Base-by-base conservation (phyloP, 2,329 filamentous ascomycete species). In the Hirsutella minnesotensis region DNA sequence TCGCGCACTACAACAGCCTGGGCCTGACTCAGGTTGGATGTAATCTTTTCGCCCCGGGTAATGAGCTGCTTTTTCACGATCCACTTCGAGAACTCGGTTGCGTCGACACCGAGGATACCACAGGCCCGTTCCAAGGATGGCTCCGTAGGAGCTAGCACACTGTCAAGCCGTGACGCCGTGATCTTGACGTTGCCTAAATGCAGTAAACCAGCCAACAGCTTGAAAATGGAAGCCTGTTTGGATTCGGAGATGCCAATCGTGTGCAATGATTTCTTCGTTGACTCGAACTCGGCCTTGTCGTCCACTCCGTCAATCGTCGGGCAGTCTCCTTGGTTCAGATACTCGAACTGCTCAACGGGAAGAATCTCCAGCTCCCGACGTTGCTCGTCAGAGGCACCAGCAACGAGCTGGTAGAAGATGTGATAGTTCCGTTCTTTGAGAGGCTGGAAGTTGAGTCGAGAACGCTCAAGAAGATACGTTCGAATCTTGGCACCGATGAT, bases 361-460 rank as follows among this genome's bases (percentile, higher is more conserved):
- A 88, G 67, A 47, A 98, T 68, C 36, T 80, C 78, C 46, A 95
- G 74, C 52, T 90, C 82, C 58, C 90, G 76, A 40, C 81, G 81
- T 64, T 95, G 83, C 49, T 78, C 73, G 27, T 94, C 86, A 2
- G 86, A 81, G n/a, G 89, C 85, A 59, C 94, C 92, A 40, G 89
- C 88, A 38, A 95, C 81, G 41, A 98, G 75, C 64, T 98, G 92
- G 64, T 98, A 98, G 68, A 98, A 98, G 56, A 98, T 90, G 65
- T 98, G 92, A 67, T 98, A 98, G 63, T 98, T 98, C 52, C 92
- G 79, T 69, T 98, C 92, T 68, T 95, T 96, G 49, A 95, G 70
- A 35, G 92, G 92, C 61, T 98, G 92, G 65, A 96, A 98, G 16
- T 96, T 92, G 55, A 98, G 72, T 67, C 92, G 83, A 48, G 92